phyloP scores from a whole-genome alignment of 495 filamentous ascomycete genomes.

The Patellaria atrata region DNA sequence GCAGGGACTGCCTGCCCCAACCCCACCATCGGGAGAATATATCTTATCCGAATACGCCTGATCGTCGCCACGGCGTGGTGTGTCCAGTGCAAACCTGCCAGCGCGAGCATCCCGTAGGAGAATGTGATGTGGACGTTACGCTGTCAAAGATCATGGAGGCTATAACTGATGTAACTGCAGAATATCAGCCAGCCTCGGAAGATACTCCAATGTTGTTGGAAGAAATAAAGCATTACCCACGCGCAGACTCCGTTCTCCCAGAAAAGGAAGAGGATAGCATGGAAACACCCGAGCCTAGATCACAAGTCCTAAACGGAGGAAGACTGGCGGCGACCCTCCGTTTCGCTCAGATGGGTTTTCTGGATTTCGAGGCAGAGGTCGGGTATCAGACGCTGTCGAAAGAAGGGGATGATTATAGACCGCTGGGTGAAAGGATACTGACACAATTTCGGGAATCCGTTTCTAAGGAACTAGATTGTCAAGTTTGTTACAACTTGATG shows the following conservation, averaged over 20 bases:
- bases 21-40: constrained; percentile 48
- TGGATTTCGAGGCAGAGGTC: constrained; percentile 40
- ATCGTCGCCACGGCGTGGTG: constrained; percentile 48
- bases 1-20: constrained; percentile 57
- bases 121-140: constrained; percentile 65
- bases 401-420: constrained; percentile 25
- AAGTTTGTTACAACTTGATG: constrained; percentile 70
- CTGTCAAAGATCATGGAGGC: constrained; percentile 48
- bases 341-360: constrained; percentile 38
- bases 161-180: constrained; percentile 34
- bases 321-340: constrained; percentile 45
- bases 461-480: constrained; percentile 64
- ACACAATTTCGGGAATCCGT: constrained; percentile 43
- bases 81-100: constrained; percentile 58
- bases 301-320: constrained; percentile 33
- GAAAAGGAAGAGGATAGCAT: constrained; percentile 23
- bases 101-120: constrained; percentile 57
- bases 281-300: no score
- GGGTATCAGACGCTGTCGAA: constrained; percentile 33
- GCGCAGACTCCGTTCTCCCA: constrained; percentile 28
- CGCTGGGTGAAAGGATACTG: constrained; percentile 38
- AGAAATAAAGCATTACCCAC: constrained; percentile 30
- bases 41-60: constrained; percentile 53
- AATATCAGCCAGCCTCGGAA: constrained; percentile 21
- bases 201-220: constrained; percentile 27